Conservation (phyloP, 148 eudicot genomes). For the Salicornia ramosissima region DNA sequence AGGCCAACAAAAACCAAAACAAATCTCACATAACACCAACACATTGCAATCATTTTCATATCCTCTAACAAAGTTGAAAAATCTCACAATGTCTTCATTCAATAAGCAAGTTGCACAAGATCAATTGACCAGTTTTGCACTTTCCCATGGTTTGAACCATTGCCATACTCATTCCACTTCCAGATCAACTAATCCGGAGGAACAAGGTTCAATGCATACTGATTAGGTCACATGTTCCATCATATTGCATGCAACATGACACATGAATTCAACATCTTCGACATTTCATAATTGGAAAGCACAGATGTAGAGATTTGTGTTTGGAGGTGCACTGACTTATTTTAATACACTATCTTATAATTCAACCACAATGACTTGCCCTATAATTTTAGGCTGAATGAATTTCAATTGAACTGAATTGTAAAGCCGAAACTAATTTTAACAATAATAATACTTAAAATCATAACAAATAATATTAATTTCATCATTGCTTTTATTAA, state of each 20-base stretch:
- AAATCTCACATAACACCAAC: not conserved
- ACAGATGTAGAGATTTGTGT: not conserved
- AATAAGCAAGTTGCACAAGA: not conserved
- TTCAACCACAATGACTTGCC: too few species aligned
- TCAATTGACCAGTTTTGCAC: not conserved
- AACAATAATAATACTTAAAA: too few species aligned
- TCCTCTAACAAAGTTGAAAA: not conserved
- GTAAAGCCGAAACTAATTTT: too few species aligned
- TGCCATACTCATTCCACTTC: not conserved
- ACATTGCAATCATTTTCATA: not conserved
- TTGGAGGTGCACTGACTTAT: too few species aligned
- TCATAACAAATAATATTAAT: too few species aligned
- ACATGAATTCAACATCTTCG: not conserved
- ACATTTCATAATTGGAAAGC: not conserved
- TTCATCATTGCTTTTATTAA: too few species aligned
- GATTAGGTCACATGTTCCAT: not conserved
- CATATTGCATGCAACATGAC: not conserved
- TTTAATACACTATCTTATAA: too few species aligned
- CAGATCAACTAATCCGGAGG: not conserved
- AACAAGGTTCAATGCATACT: not conserved
- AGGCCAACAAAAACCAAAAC: not conserved
- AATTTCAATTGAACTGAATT: too few species aligned
- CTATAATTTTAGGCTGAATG: too few species aligned
- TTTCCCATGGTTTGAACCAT: not conserved
- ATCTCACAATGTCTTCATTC: not conserved